These are phyloP conservation scores for Trichosanthes truncata DNA, from an alignment of 306 rosid species.

Conservation along the genomic window DNA sequence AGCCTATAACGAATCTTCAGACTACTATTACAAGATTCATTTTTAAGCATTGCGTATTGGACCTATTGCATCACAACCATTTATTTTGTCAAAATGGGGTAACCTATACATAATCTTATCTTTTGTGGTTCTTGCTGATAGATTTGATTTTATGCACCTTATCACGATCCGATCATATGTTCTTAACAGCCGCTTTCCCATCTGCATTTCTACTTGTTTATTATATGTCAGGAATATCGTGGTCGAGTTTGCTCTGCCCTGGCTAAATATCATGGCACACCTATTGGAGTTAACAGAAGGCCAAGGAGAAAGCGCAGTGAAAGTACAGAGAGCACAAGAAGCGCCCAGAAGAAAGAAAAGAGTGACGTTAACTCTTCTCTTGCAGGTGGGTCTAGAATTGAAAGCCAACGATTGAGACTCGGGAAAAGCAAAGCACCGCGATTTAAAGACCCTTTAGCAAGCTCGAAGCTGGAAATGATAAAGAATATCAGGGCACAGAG, in stretches of 20 bases:
- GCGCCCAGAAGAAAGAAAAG: constrained; percentile 28
- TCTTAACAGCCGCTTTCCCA: background rate
- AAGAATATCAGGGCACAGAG: constrained; percentile 79
- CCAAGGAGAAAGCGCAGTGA: constrained; percentile 45
- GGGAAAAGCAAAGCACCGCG: constrained; percentile 49
- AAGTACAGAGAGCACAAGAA: constrained; percentile 27
- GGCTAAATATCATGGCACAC: constrained; percentile 52
- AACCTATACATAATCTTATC: background rate
- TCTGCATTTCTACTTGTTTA: background rate
- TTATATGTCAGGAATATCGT: constrained; percentile 55
- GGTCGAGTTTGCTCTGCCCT: constrained; percentile 59
- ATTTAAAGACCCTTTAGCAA: constrained; percentile 78
- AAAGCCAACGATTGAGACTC: constrained; percentile 11
- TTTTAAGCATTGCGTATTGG: background rate
- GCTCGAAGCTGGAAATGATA: constrained; percentile 88
- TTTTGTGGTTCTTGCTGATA: background rate
- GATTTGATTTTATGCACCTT: background rate
- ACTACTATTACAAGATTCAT: background rate
- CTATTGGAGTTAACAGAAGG: constrained; percentile 45
- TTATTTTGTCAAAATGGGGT: background rate
- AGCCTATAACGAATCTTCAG: background rate
- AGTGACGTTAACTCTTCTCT: constrained; percentile 13
- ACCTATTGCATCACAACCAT: background rate
- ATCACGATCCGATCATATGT: background rate
- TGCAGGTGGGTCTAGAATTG: constrained; percentile 20